Percentiles rank a stretch among this genome's conserved stretches.
Evolutionary conservation across 176 grass and related monocot genomes (phyloP).

Genomic region (Cocos nucifera): DNA sequence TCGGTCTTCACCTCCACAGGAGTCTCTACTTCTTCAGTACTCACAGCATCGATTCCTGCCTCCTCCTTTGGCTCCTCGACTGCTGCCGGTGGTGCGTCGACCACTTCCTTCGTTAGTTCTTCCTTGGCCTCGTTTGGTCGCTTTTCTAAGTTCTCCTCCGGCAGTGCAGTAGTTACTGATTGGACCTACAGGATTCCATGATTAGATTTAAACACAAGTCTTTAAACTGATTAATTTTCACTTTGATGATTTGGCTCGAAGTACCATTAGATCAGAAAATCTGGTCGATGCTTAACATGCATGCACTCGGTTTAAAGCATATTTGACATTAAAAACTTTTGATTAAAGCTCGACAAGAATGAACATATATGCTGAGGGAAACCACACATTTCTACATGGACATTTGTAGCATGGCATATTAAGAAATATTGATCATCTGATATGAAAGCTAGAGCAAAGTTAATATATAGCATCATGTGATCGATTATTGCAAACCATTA

Average conservation of each 20-base stretch:
- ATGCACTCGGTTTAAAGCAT: too few species aligned
- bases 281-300: too few species aligned
- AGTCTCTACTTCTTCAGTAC: not conserved
- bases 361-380: too few species aligned
- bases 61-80: constrained; percentile 10
- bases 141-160: constrained; percentile 33
- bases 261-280: not conserved
- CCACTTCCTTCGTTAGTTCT: constrained; percentile 14
- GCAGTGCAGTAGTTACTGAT: constrained; percentile 17
- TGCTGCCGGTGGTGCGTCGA: not conserved
- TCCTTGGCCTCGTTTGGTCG: constrained; percentile 12
- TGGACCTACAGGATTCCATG: constrained; percentile 32
- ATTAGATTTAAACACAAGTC: not conserved
- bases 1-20: constrained; percentile 10
- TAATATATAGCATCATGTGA: too few species aligned
- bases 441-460: too few species aligned
- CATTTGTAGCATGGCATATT: too few species aligned
- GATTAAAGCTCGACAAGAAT: too few species aligned
- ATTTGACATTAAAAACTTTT: too few species aligned
- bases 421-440: too few species aligned
- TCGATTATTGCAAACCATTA: too few species aligned
- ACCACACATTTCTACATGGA: too few species aligned
- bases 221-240: not conserved
- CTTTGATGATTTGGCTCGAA: not conserved
- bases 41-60: not conserved